Evolutionary conservation across 371 early-diverging fungal species (phyloP).

Genomic region (Saksenaea oblongispora): DNA sequence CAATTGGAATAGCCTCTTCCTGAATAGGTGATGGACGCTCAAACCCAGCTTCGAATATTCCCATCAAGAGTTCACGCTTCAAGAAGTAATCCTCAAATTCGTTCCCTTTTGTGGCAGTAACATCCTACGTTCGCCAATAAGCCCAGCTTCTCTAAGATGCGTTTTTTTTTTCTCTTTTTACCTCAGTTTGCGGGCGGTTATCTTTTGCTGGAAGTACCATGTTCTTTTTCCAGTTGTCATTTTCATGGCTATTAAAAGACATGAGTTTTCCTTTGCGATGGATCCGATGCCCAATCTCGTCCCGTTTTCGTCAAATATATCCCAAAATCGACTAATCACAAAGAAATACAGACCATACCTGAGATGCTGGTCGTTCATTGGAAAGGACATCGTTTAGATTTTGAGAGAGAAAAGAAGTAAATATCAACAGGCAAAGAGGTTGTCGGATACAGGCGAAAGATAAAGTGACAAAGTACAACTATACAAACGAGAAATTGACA

Average conservation of each 20-base stretch:
- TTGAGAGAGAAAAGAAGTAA: background rate
- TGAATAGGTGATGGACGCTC: conserved; percentile 99
- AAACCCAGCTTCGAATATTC: conserved; percentile 98
- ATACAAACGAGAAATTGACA: background rate
- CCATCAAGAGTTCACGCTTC: conserved; percentile 96
- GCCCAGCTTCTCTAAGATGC: background rate
- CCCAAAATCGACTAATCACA: background rate
- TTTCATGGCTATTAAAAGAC: conserved; percentile 50
- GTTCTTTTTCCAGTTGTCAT: conserved; percentile 76
- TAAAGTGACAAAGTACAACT: background rate
- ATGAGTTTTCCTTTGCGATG: background rate
- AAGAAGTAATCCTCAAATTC: conserved; percentile 98
- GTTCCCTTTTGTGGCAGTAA: conserved; percentile 95
- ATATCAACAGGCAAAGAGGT: background rate
- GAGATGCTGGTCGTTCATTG: conserved; percentile 3
- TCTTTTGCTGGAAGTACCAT: conserved; percentile 81
- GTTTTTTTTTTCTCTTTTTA: conserved; percentile 16
- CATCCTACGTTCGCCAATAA: conserved; percentile 61
- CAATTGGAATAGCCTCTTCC: conserved; percentile 98
- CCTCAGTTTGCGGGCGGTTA: conserved; percentile 87
- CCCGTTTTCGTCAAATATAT: background rate
- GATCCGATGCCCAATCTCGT: background rate
- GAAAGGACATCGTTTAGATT: background rate
- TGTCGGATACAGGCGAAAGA: background rate
- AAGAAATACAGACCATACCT: background rate